Base-by-base conservation (phyloP, 1,284 basidiomycete genomes). In the Hemileia vastatrix region DNA sequence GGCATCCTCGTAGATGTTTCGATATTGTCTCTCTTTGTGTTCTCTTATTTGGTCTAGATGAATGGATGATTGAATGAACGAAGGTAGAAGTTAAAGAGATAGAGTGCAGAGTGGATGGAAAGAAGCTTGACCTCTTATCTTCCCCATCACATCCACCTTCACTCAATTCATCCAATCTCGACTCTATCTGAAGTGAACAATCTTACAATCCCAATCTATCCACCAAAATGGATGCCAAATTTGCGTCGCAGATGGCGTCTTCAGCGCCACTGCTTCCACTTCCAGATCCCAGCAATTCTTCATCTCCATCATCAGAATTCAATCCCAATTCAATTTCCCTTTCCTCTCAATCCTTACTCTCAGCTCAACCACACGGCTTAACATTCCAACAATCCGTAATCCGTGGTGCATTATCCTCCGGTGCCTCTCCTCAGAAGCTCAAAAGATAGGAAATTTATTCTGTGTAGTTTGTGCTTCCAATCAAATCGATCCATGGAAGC, bases 391-490 rank as follows among this genome's bases (percentile, higher is more conserved):
- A 52, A 33, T 27, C 40, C 15, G n/a, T 27, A n/a, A 23, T 27
- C 27, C 50, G 15, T 18, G 50, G 24, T 27, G 21, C n/a, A 52
- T 33, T 24, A n/a, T n/a, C 50, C 50, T n/a, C 40, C 21, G 50
- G 18, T 23, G 15, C 21, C 24, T 32, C 21, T 21, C 52, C n/a
- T n/a, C 61, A 51, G 64, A 45, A 33, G 64, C 33, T 40, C 63
- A 33, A 8, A 56, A 65, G 61, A 70, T 71, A 23, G 80, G 86
- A 27, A 88, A 88, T 1, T 73, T 94, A 54, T 98, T 98, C 78
- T 97, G 94, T 74, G 90, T 98, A 8, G 94, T 98, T 27, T 98
- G 94, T 74, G 94, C 94, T 8, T 95, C 90, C 74, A 98, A 98
- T 72, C 90, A 96, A 79, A 91, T 89, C 76, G 70, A 82, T 77